A percentile compares a stretch with the other conserved stretches of the same genome.
These are phyloP conservation scores for Akanthomyces uredinophilus DNA, from an alignment of 2,329 filamentous ascomycete species.

Conservation along the genomic window DNA sequence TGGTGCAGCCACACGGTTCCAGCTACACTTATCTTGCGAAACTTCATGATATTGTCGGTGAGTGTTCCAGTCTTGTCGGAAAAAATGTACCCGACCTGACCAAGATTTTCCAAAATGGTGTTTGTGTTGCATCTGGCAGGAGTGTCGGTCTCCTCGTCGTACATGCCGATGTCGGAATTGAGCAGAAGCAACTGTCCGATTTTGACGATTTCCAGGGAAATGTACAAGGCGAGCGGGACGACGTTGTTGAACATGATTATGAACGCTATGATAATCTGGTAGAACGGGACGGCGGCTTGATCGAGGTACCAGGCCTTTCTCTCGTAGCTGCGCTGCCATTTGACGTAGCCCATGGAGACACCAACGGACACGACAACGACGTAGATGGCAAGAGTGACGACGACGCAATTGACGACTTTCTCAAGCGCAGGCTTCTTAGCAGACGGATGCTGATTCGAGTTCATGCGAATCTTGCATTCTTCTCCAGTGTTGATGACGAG, in stretches of 20 bases:
- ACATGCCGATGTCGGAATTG: slow-evolving; percentile 83
- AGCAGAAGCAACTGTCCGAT: slow-evolving; percentile 72
- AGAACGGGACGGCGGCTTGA: slow-evolving; percentile 65
- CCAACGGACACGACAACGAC: slow-evolving; percentile 75
- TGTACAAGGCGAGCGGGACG: slow-evolving; percentile 85
- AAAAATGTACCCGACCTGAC: slow-evolving; percentile 85
- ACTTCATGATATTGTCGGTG: slow-evolving; percentile 94
- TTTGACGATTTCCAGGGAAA: slow-evolving; percentile 85
- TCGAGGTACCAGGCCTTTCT: slow-evolving; percentile 69
- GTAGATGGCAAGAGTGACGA: slow-evolving; percentile 73
- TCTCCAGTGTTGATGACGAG: slow-evolving; percentile 85
- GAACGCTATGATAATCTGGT: slow-evolving; percentile 81
- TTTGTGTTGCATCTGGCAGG: slow-evolving; percentile 88
- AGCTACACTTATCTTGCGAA: slow-evolving; percentile 84
- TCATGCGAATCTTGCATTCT: slow-evolving; percentile 90
- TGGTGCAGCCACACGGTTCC: slow-evolving; percentile 88
- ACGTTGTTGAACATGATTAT: slow-evolving; percentile 97
- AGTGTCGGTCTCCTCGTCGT: slow-evolving; percentile 76
- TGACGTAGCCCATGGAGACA: slow-evolving; percentile 74
- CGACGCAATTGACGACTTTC: slow-evolving; percentile 70
- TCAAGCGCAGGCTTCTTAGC: slow-evolving; percentile 80
- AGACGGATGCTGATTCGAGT: slow-evolving; percentile 79
- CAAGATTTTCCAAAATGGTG: slow-evolving; percentile 90
- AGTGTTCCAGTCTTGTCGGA: slow-evolving; percentile 93
- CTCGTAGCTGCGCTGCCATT: slow-evolving; percentile 68